Evolutionary conservation across 2,329 filamentous ascomycete genomes (phyloP), one percentile per base, ranked within the genome.

Genomic region (Fusarium solani-melongenae): DNA sequence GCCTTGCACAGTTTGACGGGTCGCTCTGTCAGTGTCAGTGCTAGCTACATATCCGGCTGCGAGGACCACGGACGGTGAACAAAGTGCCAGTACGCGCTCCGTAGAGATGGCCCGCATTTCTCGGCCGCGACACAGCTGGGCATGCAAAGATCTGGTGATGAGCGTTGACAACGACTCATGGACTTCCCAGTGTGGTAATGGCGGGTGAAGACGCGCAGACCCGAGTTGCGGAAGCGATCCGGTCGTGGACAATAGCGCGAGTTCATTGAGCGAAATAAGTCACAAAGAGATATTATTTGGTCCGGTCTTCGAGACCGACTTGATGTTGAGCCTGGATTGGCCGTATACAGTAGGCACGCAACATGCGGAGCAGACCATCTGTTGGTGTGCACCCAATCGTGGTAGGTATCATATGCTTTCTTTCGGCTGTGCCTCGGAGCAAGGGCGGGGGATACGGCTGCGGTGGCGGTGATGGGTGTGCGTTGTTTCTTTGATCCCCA

Each of bases 381-480:
- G 58, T 53, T 46, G 63, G 57, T 64, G 56, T 73, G 63, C 62
- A 67, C 63, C 62, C 59, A 69, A 65, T 53, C 53, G 39, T 62
- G 38, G 53, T 73, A 70, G 20, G 22, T 22, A 44, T 76, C 69
- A 73, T 73, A 69, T 73, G 69, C 69, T 69, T 41, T 75, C 76
- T 69, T 41, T 75, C 76, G 73, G 73, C 73, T 75, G 68, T 74
- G 76, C 70, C 69, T 78, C 76, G 75, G 72, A 67, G 70, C 55
- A 46, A 61, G 62, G 46, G 62, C 44, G 58, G 69, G 44, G 63
- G 63, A 57, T 55, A 61, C 62, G 58, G 60, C 66, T 68, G 51
- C 64, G 27, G 64, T 71, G 63, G 63, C 57, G 62, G 61, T 65
- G 66, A 74, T 71, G 60, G 63, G 62, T 63, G 66, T 73, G 72